phyloP scores from a whole-genome alignment of 768 basidiomycete genomes.

The Lentinula sp. region DNA sequence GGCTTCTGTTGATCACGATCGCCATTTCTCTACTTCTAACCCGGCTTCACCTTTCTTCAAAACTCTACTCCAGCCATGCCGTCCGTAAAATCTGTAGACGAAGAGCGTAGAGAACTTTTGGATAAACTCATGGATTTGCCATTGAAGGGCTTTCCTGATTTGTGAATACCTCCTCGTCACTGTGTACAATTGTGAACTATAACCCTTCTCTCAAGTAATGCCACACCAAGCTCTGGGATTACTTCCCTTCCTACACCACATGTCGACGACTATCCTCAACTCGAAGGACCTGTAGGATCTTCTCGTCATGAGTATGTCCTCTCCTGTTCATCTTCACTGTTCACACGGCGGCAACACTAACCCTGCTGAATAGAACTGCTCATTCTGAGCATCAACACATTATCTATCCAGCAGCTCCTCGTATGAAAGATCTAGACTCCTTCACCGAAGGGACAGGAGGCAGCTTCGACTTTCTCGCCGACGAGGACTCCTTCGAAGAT shows the following conservation, averaged over 20 bases:
- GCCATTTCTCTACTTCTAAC: neutral
- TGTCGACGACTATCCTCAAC: neutral
- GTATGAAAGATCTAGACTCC: conserved; percentile 49
- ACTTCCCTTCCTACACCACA: conserved; percentile 27
- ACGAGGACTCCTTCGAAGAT: conserved; percentile 28
- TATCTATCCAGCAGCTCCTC: conserved; percentile 34
- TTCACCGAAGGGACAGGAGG: conserved; percentile 57
- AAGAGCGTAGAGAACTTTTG: conserved; percentile 10
- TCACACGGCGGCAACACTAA: neutral
- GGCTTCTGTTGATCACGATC: conserved; percentile 1
- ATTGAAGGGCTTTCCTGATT: conserved; percentile 15
- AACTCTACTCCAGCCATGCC: neutral
- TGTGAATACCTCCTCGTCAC: conserved; percentile 9
- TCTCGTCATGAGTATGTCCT: conserved; percentile 10
- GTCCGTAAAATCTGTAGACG: neutral
- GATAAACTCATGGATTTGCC: conserved; percentile 15
- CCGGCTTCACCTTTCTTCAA: no score
- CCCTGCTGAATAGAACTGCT: conserved; percentile 17
- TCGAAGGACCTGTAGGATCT: conserved; percentile 8
- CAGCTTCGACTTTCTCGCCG: conserved; percentile 42
- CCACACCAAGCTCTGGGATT: conserved; percentile 25
- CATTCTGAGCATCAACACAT: conserved; percentile 18
- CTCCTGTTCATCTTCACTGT: neutral
- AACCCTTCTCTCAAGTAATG: conserved; percentile 16
- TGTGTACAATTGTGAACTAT: conserved; percentile 7